These are phyloP conservation scores for Cercospora zeae-maydis DNA, from an alignment of 2,329 filamentous ascomycete species.

Conservation along the genomic window DNA sequence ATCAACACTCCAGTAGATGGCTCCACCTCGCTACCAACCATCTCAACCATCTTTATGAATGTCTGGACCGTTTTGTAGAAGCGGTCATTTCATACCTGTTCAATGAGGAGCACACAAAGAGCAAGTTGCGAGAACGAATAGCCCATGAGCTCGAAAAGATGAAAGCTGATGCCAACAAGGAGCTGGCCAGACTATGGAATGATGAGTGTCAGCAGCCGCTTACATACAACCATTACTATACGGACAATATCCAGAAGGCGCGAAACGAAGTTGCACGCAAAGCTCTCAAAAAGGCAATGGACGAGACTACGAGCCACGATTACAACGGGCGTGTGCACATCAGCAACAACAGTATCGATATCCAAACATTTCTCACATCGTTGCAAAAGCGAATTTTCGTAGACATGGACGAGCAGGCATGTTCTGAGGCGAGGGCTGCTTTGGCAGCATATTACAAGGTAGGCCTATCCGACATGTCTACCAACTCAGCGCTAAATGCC, in stretches of 20 bases:
- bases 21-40: background rate
- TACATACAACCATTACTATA: constrained; percentile 2
- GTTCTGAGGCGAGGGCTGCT: constrained; percentile 1
- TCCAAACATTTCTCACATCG: constrained; percentile 1
- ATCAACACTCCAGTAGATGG: constrained; percentile 2
- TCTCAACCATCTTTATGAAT: background rate
- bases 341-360: constrained; percentile 3
- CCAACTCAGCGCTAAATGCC: background rate
- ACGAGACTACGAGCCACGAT: constrained; percentile 1
- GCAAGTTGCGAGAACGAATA: background rate
- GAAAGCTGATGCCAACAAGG: background rate
- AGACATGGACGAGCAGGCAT: constrained; percentile 3
- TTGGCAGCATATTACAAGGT: background rate
- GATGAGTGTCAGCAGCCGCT: background rate
- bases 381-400: background rate
- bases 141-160: background rate
- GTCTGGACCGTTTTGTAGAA: background rate
- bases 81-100: background rate
- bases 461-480: background rate
- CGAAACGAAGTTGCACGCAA: background rate
- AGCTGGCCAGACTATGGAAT: background rate
- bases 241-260: background rate
- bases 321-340: constrained; percentile 1
- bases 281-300: background rate
- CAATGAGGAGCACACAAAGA: background rate